A percentile compares a stretch with the other conserved stretches of the same genome.
Conservation (phyloP, 129 eudicot species). For the Lactuca saligna region DNA sequence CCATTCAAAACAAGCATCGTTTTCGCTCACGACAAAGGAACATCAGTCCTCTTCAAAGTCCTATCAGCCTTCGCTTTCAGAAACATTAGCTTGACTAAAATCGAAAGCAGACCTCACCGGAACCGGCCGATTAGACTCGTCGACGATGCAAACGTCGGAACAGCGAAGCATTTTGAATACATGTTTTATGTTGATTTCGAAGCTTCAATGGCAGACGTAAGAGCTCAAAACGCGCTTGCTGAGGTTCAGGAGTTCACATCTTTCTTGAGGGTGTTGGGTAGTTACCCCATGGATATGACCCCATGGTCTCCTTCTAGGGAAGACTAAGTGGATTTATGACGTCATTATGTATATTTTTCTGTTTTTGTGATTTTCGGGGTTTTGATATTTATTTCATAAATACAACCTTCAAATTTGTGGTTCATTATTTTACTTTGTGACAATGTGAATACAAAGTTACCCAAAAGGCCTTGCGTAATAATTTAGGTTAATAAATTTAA, state of each 20-base stretch:
- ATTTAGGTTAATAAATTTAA: background rate
- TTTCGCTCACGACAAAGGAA: constrained; percentile 79
- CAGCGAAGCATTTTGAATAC: constrained; percentile 94
- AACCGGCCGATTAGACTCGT: constrained; percentile 69
- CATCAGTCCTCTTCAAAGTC: constrained; percentile 77
- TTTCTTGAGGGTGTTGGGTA: constrained; percentile 89
- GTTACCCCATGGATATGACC: constrained; percentile 94
- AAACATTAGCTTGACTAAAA: constrained; percentile 74
- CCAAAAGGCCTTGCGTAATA: background rate
- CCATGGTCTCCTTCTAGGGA: constrained; percentile 73
- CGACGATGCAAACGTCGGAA: constrained; percentile 80
- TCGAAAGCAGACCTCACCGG: constrained; percentile 89
- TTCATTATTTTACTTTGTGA: constrained; percentile 24
- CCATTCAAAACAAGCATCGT: constrained; percentile 94
- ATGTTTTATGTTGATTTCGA: constrained; percentile 92
- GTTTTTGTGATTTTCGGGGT: background rate
- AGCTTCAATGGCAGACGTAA: constrained; percentile 90
- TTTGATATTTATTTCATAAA: constrained; percentile 1
- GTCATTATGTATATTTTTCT: constrained; percentile 20
- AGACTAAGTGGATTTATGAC: constrained; percentile 28
- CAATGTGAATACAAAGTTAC: constrained; percentile 32
- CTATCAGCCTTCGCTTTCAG: constrained; percentile 82
- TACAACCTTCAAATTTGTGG: constrained; percentile 6
- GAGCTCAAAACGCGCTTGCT: constrained; percentile 89
- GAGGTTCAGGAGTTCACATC: constrained; percentile 91